Evolutionary conservation across 1,284 basidiomycete genomes (phyloP), one percentile per base, ranked within the genome.

Genomic region (Stereum hirsutum): DNA sequence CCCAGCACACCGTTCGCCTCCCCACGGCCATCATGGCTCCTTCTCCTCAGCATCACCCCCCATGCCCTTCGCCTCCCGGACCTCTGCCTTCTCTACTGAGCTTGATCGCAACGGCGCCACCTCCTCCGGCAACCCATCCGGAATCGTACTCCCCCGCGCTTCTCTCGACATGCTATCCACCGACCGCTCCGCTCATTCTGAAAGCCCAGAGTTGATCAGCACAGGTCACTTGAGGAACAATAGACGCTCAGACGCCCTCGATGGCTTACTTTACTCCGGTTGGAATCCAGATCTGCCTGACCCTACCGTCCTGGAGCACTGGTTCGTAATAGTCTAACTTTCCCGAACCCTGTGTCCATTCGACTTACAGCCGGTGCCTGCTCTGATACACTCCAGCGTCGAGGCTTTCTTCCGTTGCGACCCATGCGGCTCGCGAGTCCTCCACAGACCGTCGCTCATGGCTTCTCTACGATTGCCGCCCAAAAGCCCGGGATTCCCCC

Each of bases 201-300:
- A 62, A 24, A 78, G 74, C 52, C 73, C 78, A 19, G 73, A 80
- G 44, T 41, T 71, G 30, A n/a, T n/a, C n/a, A n/a, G n/a, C n/a
- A n/a, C n/a, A n/a, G n/a, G n/a, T n/a, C n/a, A n/a, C n/a, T n/a
- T n/a, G n/a, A 60, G 33, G 44, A 30, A 47, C 25, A 19, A 41
- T 20, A 43, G 27, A 55, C 43, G 59, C 39, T 59, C 70, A 3
- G 72, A 81, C 49, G 66, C 72, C 14, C 68, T 79, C 47, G 68
- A 78, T 62, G 75, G 81, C 38, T 60, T 88, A 38, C 65, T 88
- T 17, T 75, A 79, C 53, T 70, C 75, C 17, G 87, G 86, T 5
- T 89, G 87, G 87, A 84, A 88, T 61, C 73, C 83, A 35, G 84
- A 89, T 52, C 67, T 89, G 12, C 86, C 86, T 32, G 78, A 84